Evolutionary conservation across 768 basidiomycete species (phyloP), one percentile per base, ranked within the genome.

Genomic region (Mycena vulgaris): DNA sequence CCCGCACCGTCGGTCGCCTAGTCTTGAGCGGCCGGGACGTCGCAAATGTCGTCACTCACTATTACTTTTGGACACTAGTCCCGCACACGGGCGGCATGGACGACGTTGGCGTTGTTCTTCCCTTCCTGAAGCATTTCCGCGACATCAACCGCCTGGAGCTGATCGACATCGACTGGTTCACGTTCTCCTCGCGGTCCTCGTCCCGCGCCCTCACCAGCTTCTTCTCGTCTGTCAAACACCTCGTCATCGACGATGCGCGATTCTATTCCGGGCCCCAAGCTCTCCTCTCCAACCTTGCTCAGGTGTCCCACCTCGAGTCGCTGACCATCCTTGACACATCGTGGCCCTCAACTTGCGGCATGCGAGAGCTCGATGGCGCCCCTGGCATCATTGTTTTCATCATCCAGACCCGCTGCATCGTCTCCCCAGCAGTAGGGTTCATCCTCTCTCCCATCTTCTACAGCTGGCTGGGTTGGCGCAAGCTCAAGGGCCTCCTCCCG

Each of bases 211-310:
- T 45, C 28, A 42, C 57, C 39, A 27, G 21, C 8, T 59, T 59
- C 28, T 45, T 59, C 40, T 59, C 57, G 8, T 42, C 40, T 21
- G 28, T 59, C 42, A 42, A 21, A n/a, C 57, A 59, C 9, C 57
- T 59, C 25, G 28, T 45, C 8, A 28, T 59, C 17, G 57, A 45
- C 25, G 28, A n/a, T 10, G 27, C 27, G 17, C 2, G 21, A 0
- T 59, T 59, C 40, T 59, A 42, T 31, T 59, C 57, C 13, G 57
- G 57, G 17, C 57, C 57, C 16, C 23, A 45, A 19, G 42, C 40
- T 28, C 42, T 59, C 16, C 30, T 59, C 40, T 59, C 42, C 9
- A 59, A 45, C 42, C 17, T 59, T 28, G 16, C 16, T 27, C 14
- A 23, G 8, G 10, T 28, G 19, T 31, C 57, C 17, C 40, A 23